phyloP scores from a whole-genome alignment of 441 rosid species.

The Brassica balearica region DNA sequence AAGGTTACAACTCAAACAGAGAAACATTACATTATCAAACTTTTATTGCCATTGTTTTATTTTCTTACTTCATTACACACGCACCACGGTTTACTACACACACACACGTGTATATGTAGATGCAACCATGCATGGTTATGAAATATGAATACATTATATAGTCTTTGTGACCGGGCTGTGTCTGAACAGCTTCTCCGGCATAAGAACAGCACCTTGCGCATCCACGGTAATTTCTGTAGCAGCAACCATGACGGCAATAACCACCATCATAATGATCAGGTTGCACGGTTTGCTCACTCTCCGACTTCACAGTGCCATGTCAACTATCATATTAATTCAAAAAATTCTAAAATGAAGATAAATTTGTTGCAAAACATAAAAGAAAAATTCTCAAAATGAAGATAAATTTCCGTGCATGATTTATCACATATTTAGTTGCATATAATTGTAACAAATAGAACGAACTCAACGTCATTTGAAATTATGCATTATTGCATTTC shows the following conservation, averaged over 20 bases:
- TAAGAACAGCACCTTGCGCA: constrained; percentile 43
- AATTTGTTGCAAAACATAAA: not conserved
- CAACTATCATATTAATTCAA: not conserved
- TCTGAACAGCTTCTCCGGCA: constrained; percentile 40
- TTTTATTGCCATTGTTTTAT: constrained; percentile 10
- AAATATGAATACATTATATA: not conserved
- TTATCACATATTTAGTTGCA: not conserved
- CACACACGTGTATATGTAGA: not conserved
- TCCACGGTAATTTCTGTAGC: constrained; percentile 30
- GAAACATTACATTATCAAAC: constrained; percentile 1
- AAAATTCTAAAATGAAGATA: not conserved
- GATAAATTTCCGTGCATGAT: not conserved
- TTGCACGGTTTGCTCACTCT: constrained; percentile 13
- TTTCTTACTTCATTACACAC: constrained; percentile 16
- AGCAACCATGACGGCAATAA: constrained; percentile 38
- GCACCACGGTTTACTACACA: not conserved
- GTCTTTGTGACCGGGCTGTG: constrained; percentile 30
- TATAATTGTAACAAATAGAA: not conserved
- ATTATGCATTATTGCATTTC: not conserved
- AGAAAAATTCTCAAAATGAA: not conserved
- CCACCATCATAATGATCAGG: constrained; percentile 16
- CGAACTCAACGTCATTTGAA: not conserved
- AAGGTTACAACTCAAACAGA: constrained; percentile 19
- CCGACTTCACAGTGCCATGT: constrained; percentile 10
- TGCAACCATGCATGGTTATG: not conserved